Conservation (phyloP, 495 filamentous ascomycete species). For the Penicillium mononematosum region DNA sequence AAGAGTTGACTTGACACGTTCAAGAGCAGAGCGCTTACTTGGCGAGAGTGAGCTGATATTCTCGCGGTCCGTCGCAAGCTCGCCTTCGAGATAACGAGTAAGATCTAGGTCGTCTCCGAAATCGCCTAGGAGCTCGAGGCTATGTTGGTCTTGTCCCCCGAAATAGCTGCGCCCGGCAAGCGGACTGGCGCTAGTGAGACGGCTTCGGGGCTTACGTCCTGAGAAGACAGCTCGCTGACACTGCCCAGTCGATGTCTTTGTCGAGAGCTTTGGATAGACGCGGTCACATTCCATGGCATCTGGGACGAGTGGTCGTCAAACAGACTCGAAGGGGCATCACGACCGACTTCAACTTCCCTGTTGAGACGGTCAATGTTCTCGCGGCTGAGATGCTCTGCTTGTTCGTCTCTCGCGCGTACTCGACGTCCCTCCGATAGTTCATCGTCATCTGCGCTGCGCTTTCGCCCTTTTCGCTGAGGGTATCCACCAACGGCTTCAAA, state of each 20-base stretch:
- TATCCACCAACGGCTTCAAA: slow-evolving; percentile 44
- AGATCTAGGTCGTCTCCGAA: slow-evolving; percentile 43
- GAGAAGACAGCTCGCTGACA: slow-evolving; percentile 55
- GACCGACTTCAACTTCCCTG: slow-evolving; percentile 57
- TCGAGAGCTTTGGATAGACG: slow-evolving; percentile 58
- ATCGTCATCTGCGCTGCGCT: slow-evolving; percentile 40
- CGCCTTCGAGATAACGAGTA: slow-evolving; percentile 38
- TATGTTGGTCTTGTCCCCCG: slow-evolving; percentile 35
- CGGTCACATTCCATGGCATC: slow-evolving; percentile 71
- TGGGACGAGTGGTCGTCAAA: slow-evolving; percentile 58
- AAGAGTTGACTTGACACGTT: slow-evolving; percentile 49
- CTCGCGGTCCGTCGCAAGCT: slow-evolving; percentile 35
- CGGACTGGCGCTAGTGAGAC: slow-evolving; percentile 60
- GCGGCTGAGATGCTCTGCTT: slow-evolving; percentile 42
- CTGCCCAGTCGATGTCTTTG: slow-evolving; percentile 50
- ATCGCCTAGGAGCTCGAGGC: slow-evolving; percentile 31
- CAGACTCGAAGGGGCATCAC: slow-evolving; percentile 56
- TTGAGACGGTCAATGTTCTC: slow-evolving; percentile 15
- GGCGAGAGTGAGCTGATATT: slow-evolving; percentile 41
- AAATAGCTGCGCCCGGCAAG: slow-evolving; percentile 54
- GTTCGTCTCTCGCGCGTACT: slow-evolving; percentile 41
- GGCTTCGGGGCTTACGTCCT: slow-evolving; percentile 33
- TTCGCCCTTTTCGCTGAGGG: slow-evolving; percentile 27
- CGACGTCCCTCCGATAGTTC: slow-evolving; percentile 38
- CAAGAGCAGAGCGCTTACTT: slow-evolving; percentile 39